Base-by-base conservation (phyloP, 1,284 basidiomycete species). In the Marasmius fiardii region DNA sequence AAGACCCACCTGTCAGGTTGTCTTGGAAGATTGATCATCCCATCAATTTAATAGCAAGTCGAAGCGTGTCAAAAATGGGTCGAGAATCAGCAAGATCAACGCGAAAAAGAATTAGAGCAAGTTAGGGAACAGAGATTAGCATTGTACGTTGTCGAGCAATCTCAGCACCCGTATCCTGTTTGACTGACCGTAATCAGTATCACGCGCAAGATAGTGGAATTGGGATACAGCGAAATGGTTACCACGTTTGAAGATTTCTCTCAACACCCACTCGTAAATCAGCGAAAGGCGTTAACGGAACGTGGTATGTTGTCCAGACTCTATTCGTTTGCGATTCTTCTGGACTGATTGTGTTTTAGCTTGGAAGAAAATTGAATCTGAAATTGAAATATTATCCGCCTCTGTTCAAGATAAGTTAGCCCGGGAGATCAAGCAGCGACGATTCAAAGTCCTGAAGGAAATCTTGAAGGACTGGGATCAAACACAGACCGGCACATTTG, bases 191-290 rank as follows among this genome's bases (percentile, higher is more conserved):
- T 31, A n/a, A n/a, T 10, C 10, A 31, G 28, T 4, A 31, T 31
- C 28, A 31, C 28, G 10, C 10, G 28, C 28, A 31, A 41, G 39
- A 16, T 20, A 92, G 69, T 81, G 88, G 47, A 26, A 12, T 3
- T 31, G 14, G 47, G 47, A 3, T 31, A 16, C 23, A 31, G 31
- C 8, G 10, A 33, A n/a, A 16, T 18, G 24, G 26, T 33, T 20
- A 31, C 16, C 1, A 8, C 10, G 5, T 16, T 12, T 2, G 10
- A n/a, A 4, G 28, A 33, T 4, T 26, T 49, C 14, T 26, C 11
- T 1, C 5, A n/a, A 11, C 26, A 31, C 28, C 14, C 6, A 7
- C 26, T 33, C 28, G 28, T 49, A 11, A 26, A 49, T 16, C 24
- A 49, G n/a, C 18, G 26, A 28, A 33, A 28, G 7, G 23, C 11